Percentiles rank a stretch among this genome's conserved stretches.
Conservation (phyloP, 169 alveolate species). For the Plasmodium ovale region DNA sequence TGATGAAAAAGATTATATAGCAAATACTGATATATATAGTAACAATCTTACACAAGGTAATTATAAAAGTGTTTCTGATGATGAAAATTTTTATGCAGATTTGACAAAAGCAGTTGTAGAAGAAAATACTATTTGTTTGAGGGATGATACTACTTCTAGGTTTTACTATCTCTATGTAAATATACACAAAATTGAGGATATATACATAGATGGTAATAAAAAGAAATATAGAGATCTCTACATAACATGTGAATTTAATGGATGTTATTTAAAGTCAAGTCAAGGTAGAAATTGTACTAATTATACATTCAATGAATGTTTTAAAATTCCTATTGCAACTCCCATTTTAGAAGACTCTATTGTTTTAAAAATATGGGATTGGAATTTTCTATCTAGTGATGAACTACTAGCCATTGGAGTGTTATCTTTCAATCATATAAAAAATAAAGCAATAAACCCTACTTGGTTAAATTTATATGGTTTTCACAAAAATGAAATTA, state of each 20-base stretch:
- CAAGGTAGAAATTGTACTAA: constrained; percentile 83
- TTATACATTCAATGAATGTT: constrained; percentile 92
- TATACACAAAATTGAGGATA: constrained; percentile 89
- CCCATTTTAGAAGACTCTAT: constrained; percentile 92
- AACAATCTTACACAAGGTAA: background rate
- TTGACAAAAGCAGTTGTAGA: constrained; percentile 81
- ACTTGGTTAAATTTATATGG: constrained; percentile 94
- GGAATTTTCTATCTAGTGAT: constrained; percentile 66
- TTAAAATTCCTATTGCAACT: constrained; percentile 91
- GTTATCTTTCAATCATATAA: constrained; percentile 83
- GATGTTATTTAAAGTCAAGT: constrained; percentile 89
- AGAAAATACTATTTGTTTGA: constrained; percentile 50
- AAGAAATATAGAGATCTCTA: constrained; percentile 84
- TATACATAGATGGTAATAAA: constrained; percentile 82
- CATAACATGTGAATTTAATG: constrained; percentile 91
- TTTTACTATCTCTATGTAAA: constrained; percentile 89
- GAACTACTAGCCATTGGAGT: constrained; percentile 84
- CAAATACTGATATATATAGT: constrained; percentile 45
- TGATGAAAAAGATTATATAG: constrained; percentile 85
- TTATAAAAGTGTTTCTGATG: background rate
- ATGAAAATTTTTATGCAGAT: constrained; percentile 63
- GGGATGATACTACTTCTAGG: constrained; percentile 61
- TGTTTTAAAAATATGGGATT: constrained; percentile 91
- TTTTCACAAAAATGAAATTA: constrained; percentile 79
- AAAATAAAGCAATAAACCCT: constrained; percentile 82